phyloP scores from a whole-genome alignment of 495 filamentous ascomycete genomes.

The Hypoxylon fuscum region DNA sequence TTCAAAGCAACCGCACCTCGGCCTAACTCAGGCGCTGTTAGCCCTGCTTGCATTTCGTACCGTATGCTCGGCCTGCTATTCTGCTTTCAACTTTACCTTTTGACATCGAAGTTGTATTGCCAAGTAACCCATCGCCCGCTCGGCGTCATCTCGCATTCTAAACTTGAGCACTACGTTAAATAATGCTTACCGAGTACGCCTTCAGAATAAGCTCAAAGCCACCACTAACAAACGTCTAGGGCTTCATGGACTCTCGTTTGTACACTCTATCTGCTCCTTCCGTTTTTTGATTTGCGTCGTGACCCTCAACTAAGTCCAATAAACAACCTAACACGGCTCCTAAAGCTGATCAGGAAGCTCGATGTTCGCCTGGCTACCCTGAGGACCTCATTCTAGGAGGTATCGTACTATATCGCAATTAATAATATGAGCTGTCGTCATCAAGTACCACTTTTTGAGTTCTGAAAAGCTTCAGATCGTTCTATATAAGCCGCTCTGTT shows the following conservation, averaged over 20 bases:
- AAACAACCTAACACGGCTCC: constrained; percentile 5
- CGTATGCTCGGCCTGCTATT: constrained; percentile 12
- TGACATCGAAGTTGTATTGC: constrained; percentile 27
- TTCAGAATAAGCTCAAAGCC: constrained; percentile 23
- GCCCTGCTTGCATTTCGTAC: constrained; percentile 21
- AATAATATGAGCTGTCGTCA: constrained; percentile 19
- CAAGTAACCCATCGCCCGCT: constrained; percentile 18
- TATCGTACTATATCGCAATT: constrained; percentile 21
- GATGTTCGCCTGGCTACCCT: constrained; percentile 13
- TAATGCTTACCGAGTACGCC: constrained; percentile 2
- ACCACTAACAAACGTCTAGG: constrained; percentile 1
- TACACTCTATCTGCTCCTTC: constrained; percentile 29
- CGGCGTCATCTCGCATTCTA: constrained; percentile 8
- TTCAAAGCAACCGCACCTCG: constrained; percentile 34
- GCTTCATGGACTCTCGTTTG: constrained; percentile 2
- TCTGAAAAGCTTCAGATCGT: neutral
- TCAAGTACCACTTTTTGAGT: constrained; percentile 1
- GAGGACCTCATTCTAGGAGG: constrained; percentile 17
- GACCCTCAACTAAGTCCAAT: constrained; percentile 7
- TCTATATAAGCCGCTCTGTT: constrained; percentile 28
- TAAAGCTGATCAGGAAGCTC: constrained; percentile 36
- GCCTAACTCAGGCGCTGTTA: constrained; percentile 23
- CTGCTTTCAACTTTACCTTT: constrained; percentile 19
- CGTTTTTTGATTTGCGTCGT: constrained; percentile 31
- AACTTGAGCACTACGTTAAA: constrained; percentile 4